A percentile compares a stretch with the other conserved stretches of the same genome.
Evolutionary conservation across 768 basidiomycete genomes (phyloP).

Genomic region (Auricularia sp.): DNA sequence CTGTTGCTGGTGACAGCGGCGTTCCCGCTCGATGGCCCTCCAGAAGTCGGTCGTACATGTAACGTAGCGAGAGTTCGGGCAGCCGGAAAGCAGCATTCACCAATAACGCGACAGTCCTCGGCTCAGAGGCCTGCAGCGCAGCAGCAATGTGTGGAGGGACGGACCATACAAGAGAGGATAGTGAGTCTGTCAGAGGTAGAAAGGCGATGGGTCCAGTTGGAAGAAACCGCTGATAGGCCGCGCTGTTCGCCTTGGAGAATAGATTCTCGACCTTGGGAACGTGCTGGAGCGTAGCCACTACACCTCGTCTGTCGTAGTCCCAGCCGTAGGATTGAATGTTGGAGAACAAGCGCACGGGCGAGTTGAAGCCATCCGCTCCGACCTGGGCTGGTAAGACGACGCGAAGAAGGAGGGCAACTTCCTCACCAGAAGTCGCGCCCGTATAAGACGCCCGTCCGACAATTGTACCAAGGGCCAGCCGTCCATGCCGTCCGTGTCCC

Average conservation of each 20-base stretch:
- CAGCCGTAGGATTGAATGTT: conserved; percentile 84
- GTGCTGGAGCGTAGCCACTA: conserved; percentile 84
- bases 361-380: conserved; percentile 93
- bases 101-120: conserved; percentile 56
- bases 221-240: conserved; percentile 89
- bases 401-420: background rate
- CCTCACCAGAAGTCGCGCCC: conserved; percentile 67
- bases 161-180: conserved; percentile 91
- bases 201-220: conserved; percentile 95
- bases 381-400: conserved; percentile 38
- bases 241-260: conserved; percentile 58
- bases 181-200: conserved; percentile 70
- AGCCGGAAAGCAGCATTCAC: conserved; percentile 88
- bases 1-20: conserved; percentile 37
- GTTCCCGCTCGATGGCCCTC: conserved; percentile 38
- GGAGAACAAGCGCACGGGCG: conserved; percentile 82
- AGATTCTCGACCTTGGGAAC: conserved; percentile 40
- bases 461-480: conserved; percentile 77
- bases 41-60: conserved; percentile 52
- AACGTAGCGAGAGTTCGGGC: conserved; percentile 60
- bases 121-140: conserved; percentile 57
- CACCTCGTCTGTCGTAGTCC: conserved; percentile 79
- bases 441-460: conserved; percentile 52
- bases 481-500: conserved; percentile 34
- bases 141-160: conserved; percentile 67